Percentiles rank a stretch among this genome's conserved stretches.
Conservation (phyloP, 495 filamentous ascomycete genomes). For the Talaromyces adpressus region DNA sequence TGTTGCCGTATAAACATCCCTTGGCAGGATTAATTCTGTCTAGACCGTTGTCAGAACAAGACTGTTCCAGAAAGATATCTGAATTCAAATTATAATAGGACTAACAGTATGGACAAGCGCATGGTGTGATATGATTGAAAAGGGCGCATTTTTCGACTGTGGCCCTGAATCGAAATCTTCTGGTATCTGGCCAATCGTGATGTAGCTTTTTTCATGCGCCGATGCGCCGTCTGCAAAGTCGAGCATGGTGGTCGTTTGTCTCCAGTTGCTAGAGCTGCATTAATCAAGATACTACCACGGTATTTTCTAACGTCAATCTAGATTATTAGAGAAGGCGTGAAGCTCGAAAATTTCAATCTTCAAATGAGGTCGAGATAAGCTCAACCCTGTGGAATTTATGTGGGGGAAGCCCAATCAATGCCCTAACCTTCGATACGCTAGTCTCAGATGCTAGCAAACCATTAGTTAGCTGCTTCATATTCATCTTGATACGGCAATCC, state of each 20-base stretch:
- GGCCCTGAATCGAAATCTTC: conserved; percentile 59
- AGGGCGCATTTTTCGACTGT: conserved; percentile 66
- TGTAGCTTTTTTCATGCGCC: conserved; percentile 64
- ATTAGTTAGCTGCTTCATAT: no score
- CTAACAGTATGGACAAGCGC: conserved; percentile 71
- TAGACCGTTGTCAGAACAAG: conserved; percentile 19
- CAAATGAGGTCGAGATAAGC: conserved; percentile 5
- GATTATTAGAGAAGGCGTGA: neutral
- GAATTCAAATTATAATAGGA: neutral
- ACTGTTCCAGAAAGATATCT: neutral
- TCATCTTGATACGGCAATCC: no score
- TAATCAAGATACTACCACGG: neutral
- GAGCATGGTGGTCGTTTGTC: conserved; percentile 40
- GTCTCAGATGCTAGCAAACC: no score
- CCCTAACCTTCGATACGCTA: neutral
- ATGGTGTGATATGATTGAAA: conserved; percentile 58
- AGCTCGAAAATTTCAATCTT: neutral
- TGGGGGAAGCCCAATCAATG: neutral
- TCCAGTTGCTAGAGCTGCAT: neutral
- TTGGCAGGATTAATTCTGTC: conserved; percentile 70
- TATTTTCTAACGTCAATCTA: neutral
- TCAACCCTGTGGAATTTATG: neutral
- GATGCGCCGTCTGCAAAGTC: conserved; percentile 47
- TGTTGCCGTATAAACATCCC: conserved; percentile 54
- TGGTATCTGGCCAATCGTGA: conserved; percentile 57